Conservation (phyloP, 2,329 filamentous ascomycete genomes). For the Beauveria asiatica region DNA sequence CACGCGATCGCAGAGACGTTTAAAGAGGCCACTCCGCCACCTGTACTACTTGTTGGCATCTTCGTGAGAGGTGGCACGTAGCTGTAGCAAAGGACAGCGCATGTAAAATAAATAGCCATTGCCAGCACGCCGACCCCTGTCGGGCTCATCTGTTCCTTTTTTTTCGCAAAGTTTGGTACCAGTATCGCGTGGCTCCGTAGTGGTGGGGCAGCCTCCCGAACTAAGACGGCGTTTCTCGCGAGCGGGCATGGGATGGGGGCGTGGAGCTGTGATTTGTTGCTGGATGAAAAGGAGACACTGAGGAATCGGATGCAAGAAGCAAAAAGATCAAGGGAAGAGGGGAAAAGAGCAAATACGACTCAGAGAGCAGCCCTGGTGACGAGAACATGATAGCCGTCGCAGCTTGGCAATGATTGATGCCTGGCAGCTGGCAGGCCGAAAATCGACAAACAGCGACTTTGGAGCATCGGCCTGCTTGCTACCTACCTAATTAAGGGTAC, state of each 20-base stretch:
- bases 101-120: not conserved
- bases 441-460: not conserved
- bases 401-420: not conserved
- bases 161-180: not conserved
- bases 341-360: not conserved
- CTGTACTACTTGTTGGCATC: not conserved
- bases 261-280: conserved; percentile 6
- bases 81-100: not conserved
- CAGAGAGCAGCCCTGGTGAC: not conserved
- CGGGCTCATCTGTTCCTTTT: conserved; percentile 1
- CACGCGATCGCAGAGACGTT: not conserved
- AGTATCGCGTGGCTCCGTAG: not conserved
- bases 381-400: not conserved
- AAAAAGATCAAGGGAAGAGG: not conserved
- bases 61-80: not conserved
- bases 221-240: conserved; percentile 5
- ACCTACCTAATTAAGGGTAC: not conserved
- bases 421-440: conserved; percentile 4
- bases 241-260: not conserved
- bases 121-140: not conserved
- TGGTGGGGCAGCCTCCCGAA: not conserved
- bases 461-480: not conserved
- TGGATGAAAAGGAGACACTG: not conserved
- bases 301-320: not conserved
- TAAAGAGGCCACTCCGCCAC: too few relatives aligned